Percentiles rank a stretch among this genome's conserved stretches.
Conservation (phyloP, 2,329 filamentous ascomycete genomes). For the Aspergillus fumigatiaffinis region DNA sequence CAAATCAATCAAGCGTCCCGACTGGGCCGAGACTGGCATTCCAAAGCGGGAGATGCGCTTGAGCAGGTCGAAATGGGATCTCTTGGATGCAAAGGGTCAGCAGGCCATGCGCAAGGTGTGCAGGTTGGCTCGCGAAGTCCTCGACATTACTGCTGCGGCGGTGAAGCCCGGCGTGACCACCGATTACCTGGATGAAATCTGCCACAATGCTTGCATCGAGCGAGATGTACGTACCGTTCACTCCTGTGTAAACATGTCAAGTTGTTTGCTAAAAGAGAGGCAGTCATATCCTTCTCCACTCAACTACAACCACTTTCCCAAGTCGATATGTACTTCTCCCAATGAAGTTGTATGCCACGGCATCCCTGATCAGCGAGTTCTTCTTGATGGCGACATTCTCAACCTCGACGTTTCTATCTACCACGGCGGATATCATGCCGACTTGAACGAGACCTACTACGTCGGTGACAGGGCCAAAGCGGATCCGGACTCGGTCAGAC, state of each 20-base stretch:
- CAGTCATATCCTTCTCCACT: slow-evolving; percentile 89
- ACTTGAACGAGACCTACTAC: slow-evolving; percentile 95
- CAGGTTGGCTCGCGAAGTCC: slow-evolving; percentile 73
- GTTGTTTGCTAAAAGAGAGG: not conserved
- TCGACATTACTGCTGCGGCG: slow-evolving; percentile 79
- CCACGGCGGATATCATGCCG: slow-evolving; percentile 85
- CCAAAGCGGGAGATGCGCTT: slow-evolving; percentile 55
- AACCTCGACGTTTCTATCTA: slow-evolving; percentile 92
- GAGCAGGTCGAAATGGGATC: slow-evolving; percentile 69
- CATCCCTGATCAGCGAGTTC: slow-evolving; percentile 78
- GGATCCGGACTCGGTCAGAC: slow-evolving; percentile 74
- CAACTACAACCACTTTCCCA: slow-evolving; percentile 90
- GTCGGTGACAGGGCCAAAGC: slow-evolving; percentile 76
- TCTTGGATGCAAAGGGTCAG: slow-evolving; percentile 70
- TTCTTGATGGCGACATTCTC: slow-evolving; percentile 85
- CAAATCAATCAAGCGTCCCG: slow-evolving; percentile 70
- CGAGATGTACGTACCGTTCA: slow-evolving; percentile 56
- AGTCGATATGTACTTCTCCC: slow-evolving; percentile 85
- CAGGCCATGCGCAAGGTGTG: slow-evolving; percentile 88
- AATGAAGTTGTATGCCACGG: slow-evolving; percentile 97
- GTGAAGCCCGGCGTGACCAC: slow-evolving; percentile 81
- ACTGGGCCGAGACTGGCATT: slow-evolving; percentile 77
- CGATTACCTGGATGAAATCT: slow-evolving; percentile 83
- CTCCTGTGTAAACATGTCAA: not conserved
- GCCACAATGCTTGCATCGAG: slow-evolving; percentile 86